Evolutionary conservation across 2,329 filamentous ascomycete genomes (phyloP).

Genomic region (Trichoderma citrinoviride): DNA sequence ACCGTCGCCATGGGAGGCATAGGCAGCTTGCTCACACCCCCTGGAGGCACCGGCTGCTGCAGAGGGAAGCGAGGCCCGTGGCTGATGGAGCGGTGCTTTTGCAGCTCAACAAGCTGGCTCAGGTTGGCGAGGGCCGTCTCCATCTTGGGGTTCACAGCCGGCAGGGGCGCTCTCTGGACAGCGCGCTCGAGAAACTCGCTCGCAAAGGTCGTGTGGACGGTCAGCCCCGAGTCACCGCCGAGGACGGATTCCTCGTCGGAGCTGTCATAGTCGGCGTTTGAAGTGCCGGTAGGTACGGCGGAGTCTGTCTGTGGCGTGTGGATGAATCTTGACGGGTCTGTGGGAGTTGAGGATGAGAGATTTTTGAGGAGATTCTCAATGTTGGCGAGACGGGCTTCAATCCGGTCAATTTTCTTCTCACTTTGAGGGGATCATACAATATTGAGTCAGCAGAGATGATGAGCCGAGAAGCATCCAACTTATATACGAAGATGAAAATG

Average conservation of each 20-base stretch:
- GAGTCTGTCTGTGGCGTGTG: conserved; percentile 30
- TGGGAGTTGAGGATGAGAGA: conserved; percentile 33
- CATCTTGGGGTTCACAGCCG: conserved; percentile 50
- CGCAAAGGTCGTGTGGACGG: conserved; percentile 53
- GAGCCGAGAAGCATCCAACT: no score
- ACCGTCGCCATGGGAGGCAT: conserved; percentile 54
- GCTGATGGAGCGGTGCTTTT: conserved; percentile 42
- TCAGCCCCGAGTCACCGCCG: conserved; percentile 49
- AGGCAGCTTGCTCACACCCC: conserved; percentile 50
- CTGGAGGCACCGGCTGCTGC: conserved; percentile 45
- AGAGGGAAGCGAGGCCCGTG: conserved; percentile 46
- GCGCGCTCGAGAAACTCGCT: conserved; percentile 54
- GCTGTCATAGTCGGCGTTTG: conserved; percentile 38
- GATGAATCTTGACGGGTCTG: conserved; percentile 25
- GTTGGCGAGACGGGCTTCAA: conserved; percentile 44
- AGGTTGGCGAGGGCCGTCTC: conserved; percentile 51
- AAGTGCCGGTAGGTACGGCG: conserved; percentile 30
- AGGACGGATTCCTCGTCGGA: conserved; percentile 43
- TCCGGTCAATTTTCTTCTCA: conserved; percentile 53
- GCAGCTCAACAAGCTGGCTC: conserved; percentile 52
- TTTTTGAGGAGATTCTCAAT: conserved; percentile 46
- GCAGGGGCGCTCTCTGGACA: conserved; percentile 48
- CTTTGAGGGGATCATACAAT: conserved; percentile 30
- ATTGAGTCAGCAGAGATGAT: no score
- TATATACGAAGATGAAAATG: no score